Conservation (phyloP, 306 rosid genomes). For the Cercis canadensis region DNA sequence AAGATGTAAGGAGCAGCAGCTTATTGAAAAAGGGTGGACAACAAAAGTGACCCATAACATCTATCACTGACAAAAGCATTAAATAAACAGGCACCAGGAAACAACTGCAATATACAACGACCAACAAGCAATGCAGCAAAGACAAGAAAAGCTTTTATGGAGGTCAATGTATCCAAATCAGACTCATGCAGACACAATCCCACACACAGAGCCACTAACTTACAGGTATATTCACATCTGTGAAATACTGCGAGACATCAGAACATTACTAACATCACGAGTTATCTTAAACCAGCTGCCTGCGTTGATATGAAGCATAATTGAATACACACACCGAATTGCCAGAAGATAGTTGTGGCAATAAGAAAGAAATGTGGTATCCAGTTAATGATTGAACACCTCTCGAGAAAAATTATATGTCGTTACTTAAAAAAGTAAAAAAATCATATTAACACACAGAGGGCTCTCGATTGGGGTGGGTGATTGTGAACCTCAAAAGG, state of each 20-base stretch:
- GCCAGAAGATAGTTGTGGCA: conserved; percentile 3
- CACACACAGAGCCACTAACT: conserved; percentile 32
- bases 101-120: conserved; percentile 4
- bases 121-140: conserved; percentile 12
- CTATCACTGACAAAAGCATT: not conserved
- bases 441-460: no score
- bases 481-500: no score
- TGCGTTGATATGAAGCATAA: conserved; percentile 32
- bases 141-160: not conserved
- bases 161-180: not conserved
- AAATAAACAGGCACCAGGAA: not conserved
- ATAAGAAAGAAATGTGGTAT: not conserved
- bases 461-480: no score
- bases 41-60: not conserved
- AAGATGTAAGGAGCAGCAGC: not conserved
- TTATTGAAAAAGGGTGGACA: not conserved
- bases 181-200: conserved; percentile 19
- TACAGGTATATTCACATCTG: conserved; percentile 34
- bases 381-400: no score
- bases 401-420: no score
- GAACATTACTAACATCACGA: conserved; percentile 19
- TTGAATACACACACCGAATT: conserved; percentile 3
- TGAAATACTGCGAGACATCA: conserved; percentile 37
- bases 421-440: no score
- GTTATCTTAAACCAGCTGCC: conserved; percentile 41